Evolutionary conservation across 768 basidiomycete genomes (phyloP).

Genomic region (Cystofilobasidium ferigula): DNA sequence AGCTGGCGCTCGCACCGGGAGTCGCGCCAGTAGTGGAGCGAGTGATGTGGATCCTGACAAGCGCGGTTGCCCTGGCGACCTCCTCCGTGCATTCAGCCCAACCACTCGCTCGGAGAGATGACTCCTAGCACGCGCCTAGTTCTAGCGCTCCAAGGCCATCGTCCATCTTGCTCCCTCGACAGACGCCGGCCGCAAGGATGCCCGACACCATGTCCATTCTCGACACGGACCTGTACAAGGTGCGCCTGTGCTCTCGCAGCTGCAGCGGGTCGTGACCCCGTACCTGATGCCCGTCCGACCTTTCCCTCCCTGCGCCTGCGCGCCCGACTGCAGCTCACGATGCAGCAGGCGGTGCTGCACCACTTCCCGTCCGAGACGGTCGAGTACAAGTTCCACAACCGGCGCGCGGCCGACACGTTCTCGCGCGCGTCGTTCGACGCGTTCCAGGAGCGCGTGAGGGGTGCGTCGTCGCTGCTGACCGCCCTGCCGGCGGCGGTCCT

Average conservation of each 20-base stretch:
- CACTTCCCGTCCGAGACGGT: constrained; percentile 61
- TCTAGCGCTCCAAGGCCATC: too few species aligned
- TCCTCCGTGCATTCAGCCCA: too few species aligned
- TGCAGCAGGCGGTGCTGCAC: constrained; percentile 81
- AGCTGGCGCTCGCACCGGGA: too few species aligned
- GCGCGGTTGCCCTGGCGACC: too few species aligned
- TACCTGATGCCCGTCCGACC: constrained; percentile 2
- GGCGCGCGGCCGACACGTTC: constrained; percentile 47
- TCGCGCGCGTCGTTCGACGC: constrained; percentile 53
- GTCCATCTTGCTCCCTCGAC: too few species aligned
- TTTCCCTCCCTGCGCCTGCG: not conserved
- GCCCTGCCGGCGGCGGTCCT: too few species aligned
- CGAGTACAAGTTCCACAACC: constrained; percentile 25
- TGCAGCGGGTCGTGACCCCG: constrained; percentile 13
- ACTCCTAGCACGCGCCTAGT: too few species aligned
- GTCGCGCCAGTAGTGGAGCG: too few species aligned
- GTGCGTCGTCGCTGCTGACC: constrained; percentile 37
- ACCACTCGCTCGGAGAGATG: too few species aligned
- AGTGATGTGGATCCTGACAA: too few species aligned
- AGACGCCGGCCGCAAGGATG: too few species aligned
- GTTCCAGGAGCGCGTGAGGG: constrained; percentile 48
- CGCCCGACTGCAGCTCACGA: constrained; percentile 67
- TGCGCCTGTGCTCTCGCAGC: constrained; percentile 31
- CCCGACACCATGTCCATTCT: constrained; percentile 50
- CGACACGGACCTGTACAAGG: constrained; percentile 94